Evolutionary conservation across 2,329 filamentous ascomycete species (phyloP).

Genomic region (Balansia obtecta): DNA sequence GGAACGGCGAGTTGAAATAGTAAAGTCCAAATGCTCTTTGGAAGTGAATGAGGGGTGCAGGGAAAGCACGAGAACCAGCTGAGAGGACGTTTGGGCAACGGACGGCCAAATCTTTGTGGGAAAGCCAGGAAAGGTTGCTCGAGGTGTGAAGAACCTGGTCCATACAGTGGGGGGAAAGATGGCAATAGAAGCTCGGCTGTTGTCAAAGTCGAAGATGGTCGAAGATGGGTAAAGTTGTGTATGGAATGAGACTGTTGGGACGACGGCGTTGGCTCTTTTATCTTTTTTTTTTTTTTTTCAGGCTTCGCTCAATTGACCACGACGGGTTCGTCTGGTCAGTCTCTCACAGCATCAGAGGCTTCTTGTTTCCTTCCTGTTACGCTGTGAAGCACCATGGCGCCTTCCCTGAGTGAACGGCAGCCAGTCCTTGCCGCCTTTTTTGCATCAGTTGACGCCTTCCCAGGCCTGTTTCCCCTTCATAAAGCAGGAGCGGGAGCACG

Average conservation of each 20-base stretch:
- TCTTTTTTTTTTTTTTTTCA: background rate
- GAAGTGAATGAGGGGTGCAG: background rate
- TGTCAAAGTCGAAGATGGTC: background rate
- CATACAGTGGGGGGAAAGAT: background rate
- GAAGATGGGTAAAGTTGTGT: background rate
- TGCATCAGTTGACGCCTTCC: conserved; percentile 1
- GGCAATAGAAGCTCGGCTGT: background rate
- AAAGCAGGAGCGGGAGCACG: background rate
- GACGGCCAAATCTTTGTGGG: background rate
- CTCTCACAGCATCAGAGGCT: background rate
- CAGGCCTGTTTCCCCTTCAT: background rate
- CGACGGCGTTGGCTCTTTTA: conserved; percentile 1
- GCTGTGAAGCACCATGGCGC: background rate
- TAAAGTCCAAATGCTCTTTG: background rate
- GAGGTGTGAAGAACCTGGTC: background rate
- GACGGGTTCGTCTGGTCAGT: background rate
- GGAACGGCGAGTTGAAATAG: no score
- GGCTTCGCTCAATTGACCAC: background rate
- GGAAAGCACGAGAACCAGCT: background rate
- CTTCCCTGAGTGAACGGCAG: background rate
- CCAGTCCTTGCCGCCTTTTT: background rate
- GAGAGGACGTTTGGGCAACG: background rate
- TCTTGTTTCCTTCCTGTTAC: background rate
- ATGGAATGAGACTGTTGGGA: background rate
- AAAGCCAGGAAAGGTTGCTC: no score